These are phyloP conservation scores for Talaromyces liani DNA, from an alignment of 495 filamentous ascomycete genomes.

Conservation along the genomic window DNA sequence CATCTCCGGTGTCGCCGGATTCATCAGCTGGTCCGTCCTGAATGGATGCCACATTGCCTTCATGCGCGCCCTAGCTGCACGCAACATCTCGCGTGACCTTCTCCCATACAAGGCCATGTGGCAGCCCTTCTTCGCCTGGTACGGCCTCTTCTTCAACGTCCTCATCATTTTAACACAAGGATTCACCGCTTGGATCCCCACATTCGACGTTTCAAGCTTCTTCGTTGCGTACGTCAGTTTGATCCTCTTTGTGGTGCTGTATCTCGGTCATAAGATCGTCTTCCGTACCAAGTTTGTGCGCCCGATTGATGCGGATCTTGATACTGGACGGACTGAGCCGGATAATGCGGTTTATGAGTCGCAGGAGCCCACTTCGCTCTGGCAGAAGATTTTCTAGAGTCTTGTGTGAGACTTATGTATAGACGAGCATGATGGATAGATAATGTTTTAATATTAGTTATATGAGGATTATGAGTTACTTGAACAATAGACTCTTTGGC, in stretches of 20 bases:
- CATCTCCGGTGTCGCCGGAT: conserved; percentile 57
- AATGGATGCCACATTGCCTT: conserved; percentile 55
- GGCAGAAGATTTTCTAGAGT: conserved; percentile 3
- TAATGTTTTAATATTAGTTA: not conserved
- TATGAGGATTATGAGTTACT: not conserved
- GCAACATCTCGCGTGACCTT: conserved; percentile 47
- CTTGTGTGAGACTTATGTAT: not conserved
- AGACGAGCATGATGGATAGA: not conserved
- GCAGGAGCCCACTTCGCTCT: conserved; percentile 28
- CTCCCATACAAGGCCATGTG: conserved; percentile 52
- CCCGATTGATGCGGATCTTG: conserved; percentile 39
- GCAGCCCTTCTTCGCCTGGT: conserved; percentile 53
- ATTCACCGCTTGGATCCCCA: conserved; percentile 57
- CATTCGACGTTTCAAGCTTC: conserved; percentile 49
- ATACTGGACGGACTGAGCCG: conserved; percentile 32
- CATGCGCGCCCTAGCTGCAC: conserved; percentile 49
- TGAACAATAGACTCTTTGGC: not conserved
- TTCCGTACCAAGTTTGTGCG: conserved; percentile 34
- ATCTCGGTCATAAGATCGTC: conserved; percentile 50
- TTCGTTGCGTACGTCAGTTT: conserved; percentile 57
- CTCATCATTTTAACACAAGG: conserved; percentile 63
- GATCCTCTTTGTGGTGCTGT: conserved; percentile 53
- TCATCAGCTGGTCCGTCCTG: conserved; percentile 59
- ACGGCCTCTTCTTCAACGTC: conserved; percentile 57
- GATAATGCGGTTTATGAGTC: conserved; percentile 42